Conservation (phyloP, 2,329 filamentous ascomycete genomes). For the Fusarium sp. region DNA sequence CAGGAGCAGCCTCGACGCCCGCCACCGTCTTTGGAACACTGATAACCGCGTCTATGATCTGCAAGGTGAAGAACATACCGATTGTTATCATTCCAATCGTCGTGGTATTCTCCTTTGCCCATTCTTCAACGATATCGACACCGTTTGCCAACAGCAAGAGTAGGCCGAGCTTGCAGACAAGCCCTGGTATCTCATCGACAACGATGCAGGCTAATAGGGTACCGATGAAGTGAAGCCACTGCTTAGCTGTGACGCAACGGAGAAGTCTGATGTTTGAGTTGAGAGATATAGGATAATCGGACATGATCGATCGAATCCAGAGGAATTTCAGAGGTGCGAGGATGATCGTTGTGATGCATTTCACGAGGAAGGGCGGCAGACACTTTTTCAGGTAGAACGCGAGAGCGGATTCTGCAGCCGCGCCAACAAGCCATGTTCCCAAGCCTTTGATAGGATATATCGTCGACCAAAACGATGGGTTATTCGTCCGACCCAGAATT, state of each 20-base stretch:
- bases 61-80: not conserved
- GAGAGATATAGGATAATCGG: accelerated
- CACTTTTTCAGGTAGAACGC: not conserved
- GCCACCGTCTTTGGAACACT: not conserved
- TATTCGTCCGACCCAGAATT: not conserved
- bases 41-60: not conserved
- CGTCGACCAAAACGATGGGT: not conserved
- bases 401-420: not conserved
- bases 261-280: not conserved
- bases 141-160: not conserved
- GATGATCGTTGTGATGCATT: not conserved
- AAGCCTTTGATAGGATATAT: not conserved
- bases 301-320: not conserved
- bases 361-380: accelerated
- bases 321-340: not conserved
- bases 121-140: not conserved
- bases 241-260: not conserved
- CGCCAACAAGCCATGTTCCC: not conserved
- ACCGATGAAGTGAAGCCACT: not conserved
- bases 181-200: not conserved
- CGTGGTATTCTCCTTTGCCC: not conserved
- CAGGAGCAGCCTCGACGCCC: not conserved
- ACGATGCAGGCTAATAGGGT: not conserved
- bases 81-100: accelerated
- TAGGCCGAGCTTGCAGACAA: not conserved